A percentile compares a stretch with the other conserved stretches of the same genome.
These are phyloP conservation scores for Saccharum hybrid DNA, from an alignment of 202 grass and related monocot species.

Conservation along the genomic window DNA sequence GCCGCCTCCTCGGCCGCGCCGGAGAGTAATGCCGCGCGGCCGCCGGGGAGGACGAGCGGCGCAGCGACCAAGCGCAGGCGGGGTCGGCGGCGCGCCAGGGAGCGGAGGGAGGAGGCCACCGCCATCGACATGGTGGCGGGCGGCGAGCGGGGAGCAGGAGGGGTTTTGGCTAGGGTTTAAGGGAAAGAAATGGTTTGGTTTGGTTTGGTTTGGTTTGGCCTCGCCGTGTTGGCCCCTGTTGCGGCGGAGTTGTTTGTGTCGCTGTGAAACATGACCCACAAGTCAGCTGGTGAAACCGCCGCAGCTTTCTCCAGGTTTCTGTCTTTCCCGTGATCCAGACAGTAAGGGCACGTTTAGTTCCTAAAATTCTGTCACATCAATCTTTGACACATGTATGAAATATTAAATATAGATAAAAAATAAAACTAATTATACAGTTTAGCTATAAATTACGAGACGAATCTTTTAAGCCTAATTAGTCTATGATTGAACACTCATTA, in stretches of 20 bases:
- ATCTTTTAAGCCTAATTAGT: too few relatives aligned
- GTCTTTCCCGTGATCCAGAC: too few relatives aligned
- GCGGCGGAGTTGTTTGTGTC: slow-evolving; percentile 4
- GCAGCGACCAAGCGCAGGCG: slow-evolving; percentile 17
- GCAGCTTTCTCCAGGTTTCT: too few relatives aligned
- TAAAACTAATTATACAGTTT: too few relatives aligned
- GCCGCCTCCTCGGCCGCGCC: slow-evolving; percentile 40
- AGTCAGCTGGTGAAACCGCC: slow-evolving; percentile 11
- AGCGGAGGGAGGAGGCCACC: slow-evolving; percentile 54
- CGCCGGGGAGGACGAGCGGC: slow-evolving; percentile 5
- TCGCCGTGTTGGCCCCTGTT: neutral
- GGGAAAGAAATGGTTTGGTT: slow-evolving; percentile 31
- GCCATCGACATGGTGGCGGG: slow-evolving; percentile 63
- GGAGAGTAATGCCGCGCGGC: slow-evolving; percentile 52
- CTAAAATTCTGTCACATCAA: too few relatives aligned
- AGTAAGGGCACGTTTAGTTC: too few relatives aligned
- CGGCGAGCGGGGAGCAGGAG: slow-evolving; percentile 11
- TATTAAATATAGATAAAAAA: too few relatives aligned
- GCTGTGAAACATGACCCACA: neutral
- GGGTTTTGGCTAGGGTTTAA: slow-evolving; percentile 65
- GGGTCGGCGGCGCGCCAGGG: slow-evolving; percentile 48
- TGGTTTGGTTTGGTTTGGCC: too few relatives aligned
- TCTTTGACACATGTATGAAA: too few relatives aligned
- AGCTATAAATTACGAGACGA: too few relatives aligned
- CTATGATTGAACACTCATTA: too few relatives aligned